Evolutionary conservation across 805 yeast genomes (phyloP).

Genomic region (Hanseniaspora pseudoguilliermondii): DNA sequence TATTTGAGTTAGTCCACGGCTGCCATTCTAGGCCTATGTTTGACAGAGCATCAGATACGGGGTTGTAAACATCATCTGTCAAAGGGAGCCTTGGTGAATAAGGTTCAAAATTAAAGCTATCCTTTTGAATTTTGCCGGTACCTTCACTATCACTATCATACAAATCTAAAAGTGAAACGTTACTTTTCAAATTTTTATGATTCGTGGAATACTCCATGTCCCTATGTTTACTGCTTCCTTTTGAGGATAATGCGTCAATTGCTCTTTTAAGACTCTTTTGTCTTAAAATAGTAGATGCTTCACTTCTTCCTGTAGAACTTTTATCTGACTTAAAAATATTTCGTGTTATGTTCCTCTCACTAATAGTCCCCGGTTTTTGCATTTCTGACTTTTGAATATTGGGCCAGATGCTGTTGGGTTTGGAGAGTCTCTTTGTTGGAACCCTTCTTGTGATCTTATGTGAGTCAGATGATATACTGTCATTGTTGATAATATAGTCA

Average conservation of each 20-base stretch:
- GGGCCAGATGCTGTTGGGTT: not conserved
- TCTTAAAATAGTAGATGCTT: not conserved
- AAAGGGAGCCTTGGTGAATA: not conserved
- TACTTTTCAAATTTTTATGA: not conserved
- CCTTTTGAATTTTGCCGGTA: not conserved
- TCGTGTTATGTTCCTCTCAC: not conserved
- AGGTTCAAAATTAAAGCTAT: not conserved
- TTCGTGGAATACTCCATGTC: not conserved
- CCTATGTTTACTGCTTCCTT: not conserved
- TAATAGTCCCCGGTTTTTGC: not conserved
- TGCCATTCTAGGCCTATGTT: not conserved
- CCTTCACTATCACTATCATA: not conserved
- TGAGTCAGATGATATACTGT: not conserved
- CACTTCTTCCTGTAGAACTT: not conserved
- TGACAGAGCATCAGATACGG: not conserved
- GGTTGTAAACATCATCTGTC: not conserved
- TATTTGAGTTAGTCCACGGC: not conserved
- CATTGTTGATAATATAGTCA: not conserved
- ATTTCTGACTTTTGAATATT: not conserved
- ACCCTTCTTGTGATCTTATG: not conserved
- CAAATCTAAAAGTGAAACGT: not conserved
- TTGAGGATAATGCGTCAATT: not conserved
- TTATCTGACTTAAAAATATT: not conserved
- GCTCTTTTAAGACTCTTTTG: conserved; percentile 2
- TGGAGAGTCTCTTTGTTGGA: not conserved